Base-by-base conservation (phyloP, 176 grass and related monocot genomes). In the Eleusine coracana region DNA sequence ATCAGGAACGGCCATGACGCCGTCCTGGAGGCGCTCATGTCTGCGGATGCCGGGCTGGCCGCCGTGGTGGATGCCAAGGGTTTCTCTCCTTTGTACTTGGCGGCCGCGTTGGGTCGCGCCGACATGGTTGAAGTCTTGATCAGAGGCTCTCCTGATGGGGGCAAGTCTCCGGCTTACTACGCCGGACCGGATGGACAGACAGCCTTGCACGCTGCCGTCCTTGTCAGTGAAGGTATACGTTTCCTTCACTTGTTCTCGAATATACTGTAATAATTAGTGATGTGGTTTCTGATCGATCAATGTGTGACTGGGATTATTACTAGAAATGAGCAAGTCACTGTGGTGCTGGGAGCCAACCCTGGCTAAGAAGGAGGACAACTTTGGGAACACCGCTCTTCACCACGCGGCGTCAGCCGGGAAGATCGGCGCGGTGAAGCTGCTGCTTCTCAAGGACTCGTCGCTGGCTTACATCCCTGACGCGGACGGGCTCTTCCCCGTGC, bases 201-300 rank as follows among this genome's bases (percentile, higher is more conserved):
- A 13, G 88, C 88, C 3, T 71, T 90, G 44, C 88, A 90, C 56
- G 88, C 88, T 0, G 79, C 88, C 7, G 88, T 90, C 29, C 59
- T 89, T 68, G 75, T 44, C 21, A 75, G 18, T 9, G 37, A 75
- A 80, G 79, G 61, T 75, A 56, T 75, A 56, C 46, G 36, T 25
- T 1, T 3, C 5, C 5, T 45, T 70, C 58, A 25, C 41, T 23
- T 6, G 7, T 41, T 10, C 18, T 45, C 23, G 1, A 2, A 5
- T 25, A n/a, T n/a, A n/a, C n/a, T n/a, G n/a, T n/a, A 21, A n/a
- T 70, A 44, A 10, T 21, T 70, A 10, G 42, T n/a, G 31, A 34
- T 34, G 31, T 34, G 31, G 31, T 34, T 34, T 34, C 31, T 34
- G 31, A 44, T 44, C 41, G 2, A 25, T 7, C 12, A 10, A 4